Evolutionary conservation across 305 asterid species (phyloP).

Genomic region (Salvia sclarea): DNA sequence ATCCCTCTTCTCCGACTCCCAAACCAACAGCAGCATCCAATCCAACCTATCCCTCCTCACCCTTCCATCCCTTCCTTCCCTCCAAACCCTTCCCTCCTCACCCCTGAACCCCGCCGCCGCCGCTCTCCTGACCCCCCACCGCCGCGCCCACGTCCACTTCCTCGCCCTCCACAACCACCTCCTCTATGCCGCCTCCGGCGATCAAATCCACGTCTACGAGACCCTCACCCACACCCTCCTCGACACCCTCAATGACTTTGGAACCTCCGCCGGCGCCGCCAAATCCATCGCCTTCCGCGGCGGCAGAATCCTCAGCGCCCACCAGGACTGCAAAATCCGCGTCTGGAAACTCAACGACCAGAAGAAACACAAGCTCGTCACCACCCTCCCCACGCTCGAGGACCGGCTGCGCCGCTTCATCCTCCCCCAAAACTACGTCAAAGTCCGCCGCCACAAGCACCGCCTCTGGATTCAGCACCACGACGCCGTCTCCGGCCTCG

Average conservation of each 20-base stretch:
- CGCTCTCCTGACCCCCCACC: conserved; percentile 26
- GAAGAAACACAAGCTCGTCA: conserved; percentile 51
- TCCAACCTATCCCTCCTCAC: conserved; percentile 70
- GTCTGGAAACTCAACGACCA: conserved; percentile 52
- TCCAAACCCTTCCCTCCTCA: conserved; percentile 56
- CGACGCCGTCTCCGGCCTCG: conserved; percentile 70
- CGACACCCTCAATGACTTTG: conserved; percentile 45
- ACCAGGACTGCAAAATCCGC: conserved; percentile 76
- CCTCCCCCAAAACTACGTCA: conserved; percentile 57
- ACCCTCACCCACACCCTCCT: conserved; percentile 33
- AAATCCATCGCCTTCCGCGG: conserved; percentile 56
- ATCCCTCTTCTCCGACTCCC: conserved; percentile 31
- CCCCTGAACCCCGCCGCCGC: conserved; percentile 43
- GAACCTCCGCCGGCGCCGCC: conserved; percentile 47
- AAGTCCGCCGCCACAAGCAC: conserved; percentile 61
- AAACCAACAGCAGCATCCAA: conserved; percentile 52
- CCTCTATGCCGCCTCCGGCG: conserved; percentile 73
- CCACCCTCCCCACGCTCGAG: conserved; percentile 60
- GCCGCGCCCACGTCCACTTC: conserved; percentile 41
- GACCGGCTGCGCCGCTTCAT: conserved; percentile 51
- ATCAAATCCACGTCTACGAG: conserved; percentile 52
- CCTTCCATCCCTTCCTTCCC: conserved; percentile 81
- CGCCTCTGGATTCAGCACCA: conserved; percentile 73
- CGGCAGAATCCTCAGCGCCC: conserved; percentile 66
- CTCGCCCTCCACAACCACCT: conserved; percentile 56